A percentile compares a stretch with the other conserved stretches of the same genome.
Conservation (phyloP, 2,329 filamentous ascomycete species). For the Sporothrix variecibatus region DNA sequence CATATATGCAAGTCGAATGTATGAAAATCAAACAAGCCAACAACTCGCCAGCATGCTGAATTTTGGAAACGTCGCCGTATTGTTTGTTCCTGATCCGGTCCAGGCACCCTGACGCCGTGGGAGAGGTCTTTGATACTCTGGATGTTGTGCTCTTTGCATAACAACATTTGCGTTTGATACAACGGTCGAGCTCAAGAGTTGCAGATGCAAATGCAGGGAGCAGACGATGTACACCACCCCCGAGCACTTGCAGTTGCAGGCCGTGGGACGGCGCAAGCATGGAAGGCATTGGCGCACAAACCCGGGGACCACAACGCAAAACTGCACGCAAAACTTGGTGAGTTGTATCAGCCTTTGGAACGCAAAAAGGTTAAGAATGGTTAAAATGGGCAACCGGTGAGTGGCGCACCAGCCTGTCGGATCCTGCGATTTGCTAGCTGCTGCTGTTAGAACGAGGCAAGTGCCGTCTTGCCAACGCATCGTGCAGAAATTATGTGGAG, state of each 20-base stretch:
- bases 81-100: neutral
- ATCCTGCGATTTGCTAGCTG: constrained; percentile 32
- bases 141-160: neutral
- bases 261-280: constrained; percentile 14
- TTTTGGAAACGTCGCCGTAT: neutral
- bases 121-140: neutral
- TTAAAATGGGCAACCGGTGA: constrained; percentile 4
- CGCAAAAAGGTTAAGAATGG: neutral
- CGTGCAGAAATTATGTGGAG: constrained; percentile 42
- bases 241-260: constrained; percentile 18
- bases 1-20: neutral
- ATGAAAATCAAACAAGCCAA: neutral
- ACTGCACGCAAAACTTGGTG: neutral
- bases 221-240: neutral
- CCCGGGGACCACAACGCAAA: neutral
- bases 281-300: constrained; percentile 1
- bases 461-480: constrained; percentile 40
- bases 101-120: neutral
- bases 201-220: neutral
- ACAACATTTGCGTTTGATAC: neutral
- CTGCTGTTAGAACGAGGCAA: constrained; percentile 31
- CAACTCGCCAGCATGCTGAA: neutral
- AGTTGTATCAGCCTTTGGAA: constrained; percentile 10
- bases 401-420: constrained; percentile 25
- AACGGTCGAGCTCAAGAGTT: neutral